Conservation (phyloP, 2,329 filamentous ascomycete species). For the Pseudogymnoascus pannorum region DNA sequence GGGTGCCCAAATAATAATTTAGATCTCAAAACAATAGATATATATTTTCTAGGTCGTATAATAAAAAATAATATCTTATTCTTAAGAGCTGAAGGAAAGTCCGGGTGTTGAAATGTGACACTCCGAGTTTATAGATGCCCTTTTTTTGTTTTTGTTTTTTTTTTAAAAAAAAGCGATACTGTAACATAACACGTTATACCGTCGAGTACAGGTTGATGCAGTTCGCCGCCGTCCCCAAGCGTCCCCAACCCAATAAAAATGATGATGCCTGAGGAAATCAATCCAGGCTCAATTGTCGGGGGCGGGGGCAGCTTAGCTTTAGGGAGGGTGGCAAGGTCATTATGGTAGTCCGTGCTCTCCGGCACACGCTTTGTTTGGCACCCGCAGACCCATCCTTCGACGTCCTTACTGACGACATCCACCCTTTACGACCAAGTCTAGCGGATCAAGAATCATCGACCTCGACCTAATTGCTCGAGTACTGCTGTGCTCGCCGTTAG, state of each 20-base stretch:
- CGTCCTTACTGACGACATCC: constrained; percentile 7
- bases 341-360: constrained; percentile 8
- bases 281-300: constrained; percentile 1
- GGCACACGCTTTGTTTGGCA: constrained; percentile 8
- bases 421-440: constrained; percentile 4
- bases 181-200: neutral
- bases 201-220: constrained; percentile 1
- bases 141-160: neutral
- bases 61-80: neutral
- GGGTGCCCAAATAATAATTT: neutral
- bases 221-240: neutral
- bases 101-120: neutral
- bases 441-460: constrained; percentile 4
- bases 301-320: constrained; percentile 1
- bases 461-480: neutral
- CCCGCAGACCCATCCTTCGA: neutral
- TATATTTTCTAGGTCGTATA: neutral
- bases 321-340: constrained; percentile 7
- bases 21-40: neutral
- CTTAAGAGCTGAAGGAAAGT: neutral
- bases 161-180: neutral
- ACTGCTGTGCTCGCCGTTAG: neutral
- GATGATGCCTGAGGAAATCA: constrained; percentile 3
- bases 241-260: neutral
- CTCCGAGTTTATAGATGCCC: neutral